A percentile compares a stretch with the other conserved stretches of the same genome.
phyloP scores from a whole-genome alignment of 2,329 filamentous ascomycete species.

The Paecilomyces niveus region DNA sequence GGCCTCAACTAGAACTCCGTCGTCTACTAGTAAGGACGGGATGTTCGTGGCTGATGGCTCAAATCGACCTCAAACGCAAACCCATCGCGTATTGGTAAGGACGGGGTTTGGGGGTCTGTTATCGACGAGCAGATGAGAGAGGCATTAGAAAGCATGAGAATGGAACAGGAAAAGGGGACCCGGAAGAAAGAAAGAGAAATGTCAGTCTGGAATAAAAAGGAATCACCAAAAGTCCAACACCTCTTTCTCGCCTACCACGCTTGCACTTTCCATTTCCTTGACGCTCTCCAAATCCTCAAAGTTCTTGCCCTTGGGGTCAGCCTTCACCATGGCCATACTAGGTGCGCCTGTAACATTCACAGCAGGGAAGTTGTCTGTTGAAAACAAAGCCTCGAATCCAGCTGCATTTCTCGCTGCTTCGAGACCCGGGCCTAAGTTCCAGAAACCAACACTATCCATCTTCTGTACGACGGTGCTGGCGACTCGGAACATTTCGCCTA shows the following conservation, averaged over 20 bases:
- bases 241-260: background rate
- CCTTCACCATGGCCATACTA: background rate
- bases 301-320: conserved; percentile 4
- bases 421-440: conserved; percentile 13
- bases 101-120: background rate
- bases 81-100: background rate
- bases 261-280: conserved; percentile 13
- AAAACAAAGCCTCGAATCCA: background rate
- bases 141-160: background rate
- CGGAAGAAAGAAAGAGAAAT: background rate
- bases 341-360: background rate
- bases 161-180: background rate
- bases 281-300: conserved; percentile 14
- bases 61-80: too few relatives aligned
- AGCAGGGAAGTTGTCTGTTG: background rate
- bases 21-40: too few relatives aligned
- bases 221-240: conserved; percentile 3
- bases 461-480: conserved; percentile 26
- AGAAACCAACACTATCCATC: conserved; percentile 31
- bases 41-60: too few relatives aligned
- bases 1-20: background rate
- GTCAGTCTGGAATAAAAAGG: background rate
- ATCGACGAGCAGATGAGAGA: background rate
- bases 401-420: background rate
- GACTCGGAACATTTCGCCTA: conserved; percentile 22